Evolutionary conservation across 2,329 filamentous ascomycete genomes (phyloP).

Genomic region (Helicocarpus griseus): DNA sequence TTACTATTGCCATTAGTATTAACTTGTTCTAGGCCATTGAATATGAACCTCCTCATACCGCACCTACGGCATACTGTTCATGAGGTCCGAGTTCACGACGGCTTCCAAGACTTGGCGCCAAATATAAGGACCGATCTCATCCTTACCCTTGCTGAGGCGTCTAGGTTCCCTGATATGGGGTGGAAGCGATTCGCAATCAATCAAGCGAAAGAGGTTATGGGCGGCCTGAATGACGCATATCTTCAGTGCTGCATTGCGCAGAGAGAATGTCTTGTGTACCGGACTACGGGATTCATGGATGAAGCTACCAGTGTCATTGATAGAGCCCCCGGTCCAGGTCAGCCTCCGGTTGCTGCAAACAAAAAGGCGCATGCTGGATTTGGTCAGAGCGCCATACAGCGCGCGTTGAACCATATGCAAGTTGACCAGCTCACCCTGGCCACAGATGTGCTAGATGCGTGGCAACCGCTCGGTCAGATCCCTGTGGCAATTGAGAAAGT

Average conservation of each 20-base stretch:
- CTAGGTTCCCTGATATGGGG: constrained; percentile 3
- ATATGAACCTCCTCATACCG: not conserved
- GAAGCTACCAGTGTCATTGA: not conserved
- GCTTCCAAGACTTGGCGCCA: not conserved
- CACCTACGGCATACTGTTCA: constrained; percentile 1
- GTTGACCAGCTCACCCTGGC: not conserved
- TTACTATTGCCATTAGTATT: not conserved
- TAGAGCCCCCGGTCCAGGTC: not conserved
- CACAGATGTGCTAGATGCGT: not conserved
- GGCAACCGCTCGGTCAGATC: not conserved
- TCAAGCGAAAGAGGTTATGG: constrained; percentile 2
- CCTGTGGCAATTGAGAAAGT: constrained; percentile 1
- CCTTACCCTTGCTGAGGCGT: constrained; percentile 4
- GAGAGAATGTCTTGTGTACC: constrained; percentile 1
- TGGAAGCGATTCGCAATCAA: constrained; percentile 5
- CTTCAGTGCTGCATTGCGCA: constrained; percentile 4
- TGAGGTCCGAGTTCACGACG: not conserved
- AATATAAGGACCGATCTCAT: constrained; percentile 2
- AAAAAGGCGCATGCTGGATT: not conserved
- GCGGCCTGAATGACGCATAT: constrained; percentile 2
- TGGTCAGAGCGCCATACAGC: constrained; percentile 1
- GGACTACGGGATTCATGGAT: not conserved
- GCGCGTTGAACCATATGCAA: constrained; percentile 2
- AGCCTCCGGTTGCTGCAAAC: not conserved
- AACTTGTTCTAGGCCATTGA: constrained; percentile 1